These are phyloP conservation scores for Dryas octopetala DNA, from an alignment of 306 rosid species.

Conservation along the genomic window DNA sequence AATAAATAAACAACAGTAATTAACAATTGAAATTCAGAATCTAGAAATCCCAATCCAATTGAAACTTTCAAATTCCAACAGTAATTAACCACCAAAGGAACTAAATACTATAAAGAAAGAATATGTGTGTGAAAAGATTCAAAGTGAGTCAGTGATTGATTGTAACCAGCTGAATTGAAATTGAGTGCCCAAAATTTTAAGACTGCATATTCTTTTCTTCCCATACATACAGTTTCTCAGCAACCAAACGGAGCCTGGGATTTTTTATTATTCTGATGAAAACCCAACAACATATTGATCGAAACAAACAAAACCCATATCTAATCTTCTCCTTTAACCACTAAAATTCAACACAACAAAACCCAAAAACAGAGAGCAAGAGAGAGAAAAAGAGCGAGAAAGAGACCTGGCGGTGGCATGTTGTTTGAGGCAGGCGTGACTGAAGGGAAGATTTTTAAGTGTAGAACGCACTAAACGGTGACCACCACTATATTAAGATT, in stretches of 20 bases:
- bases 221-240: neutral
- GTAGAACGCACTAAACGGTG: neutral
- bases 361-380: neutral
- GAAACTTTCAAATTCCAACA: neutral
- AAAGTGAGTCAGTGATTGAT: neutral
- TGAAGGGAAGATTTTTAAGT: neutral
- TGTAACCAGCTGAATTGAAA: neutral
- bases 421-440: neutral
- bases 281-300: slow-evolving; percentile 13
- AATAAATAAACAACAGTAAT: neutral
- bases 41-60: neutral
- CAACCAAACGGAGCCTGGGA: neutral
- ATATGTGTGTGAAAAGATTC: neutral
- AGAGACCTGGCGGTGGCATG: slow-evolving; percentile 28
- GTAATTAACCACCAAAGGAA: neutral
- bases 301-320: slow-evolving; percentile 10
- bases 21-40: neutral
- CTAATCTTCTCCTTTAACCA: too few species aligned
- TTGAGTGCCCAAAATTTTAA: neutral
- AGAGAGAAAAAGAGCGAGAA: neutral
- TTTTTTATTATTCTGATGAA: neutral
- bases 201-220: neutral
- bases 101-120: neutral
- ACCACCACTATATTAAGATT: neutral
- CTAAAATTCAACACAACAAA: neutral